Evolutionary conservation across 2,329 filamentous ascomycete genomes (phyloP), one percentile per base, ranked within the genome.

Genomic region (Paraphoma sp.): DNA sequence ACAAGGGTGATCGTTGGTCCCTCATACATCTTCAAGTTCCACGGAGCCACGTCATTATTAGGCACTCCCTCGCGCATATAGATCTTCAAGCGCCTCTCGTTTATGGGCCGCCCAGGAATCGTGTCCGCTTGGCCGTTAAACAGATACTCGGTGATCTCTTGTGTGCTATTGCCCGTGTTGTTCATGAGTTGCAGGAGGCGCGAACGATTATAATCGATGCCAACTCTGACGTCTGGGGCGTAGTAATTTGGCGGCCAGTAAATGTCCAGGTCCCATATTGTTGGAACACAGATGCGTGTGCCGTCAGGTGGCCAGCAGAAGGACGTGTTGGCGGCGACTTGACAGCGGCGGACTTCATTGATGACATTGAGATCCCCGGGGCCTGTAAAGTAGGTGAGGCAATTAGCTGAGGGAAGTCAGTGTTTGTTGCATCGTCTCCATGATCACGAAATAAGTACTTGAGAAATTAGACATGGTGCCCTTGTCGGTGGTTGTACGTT

Each of bases 301-400:
- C 60, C 57, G 23, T 67, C 65, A 0, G 56, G 62, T 3, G 65
- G 64, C 48, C 51, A 68, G 56, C 64, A 68, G 46, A 57, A 64
- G 17, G 59, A 47, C n/a, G 57, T 60, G 5, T 56, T 51, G 10
- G 55, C 55, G 23, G 43, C 53, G 30, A 18, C 18, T 54, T 68
- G 63, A 38, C 64, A 67, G 44, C 33, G 45, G 53, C 38, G 10
- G 40, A 64, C 17, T 18, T 51, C 6, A 18, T 50, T 28, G n/a
- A 51, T 18, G 17, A 14, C 3, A 14, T 43, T 51, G 12, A 48
- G 42, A 8, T 23, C 5, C 23, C 50, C 53, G 1, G 54, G 33
- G 28, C 23, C 5, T 23, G 31, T 29, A 2, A 50, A 44, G 31
- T 10, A 7, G 6, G 46, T 44, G 1, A 52, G 40, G 42, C 60